A percentile compares a stretch with the other conserved stretches of the same genome.
Conservation (phyloP, 2,329 filamentous ascomycete species). For the Simplicillium aogashimaense region DNA sequence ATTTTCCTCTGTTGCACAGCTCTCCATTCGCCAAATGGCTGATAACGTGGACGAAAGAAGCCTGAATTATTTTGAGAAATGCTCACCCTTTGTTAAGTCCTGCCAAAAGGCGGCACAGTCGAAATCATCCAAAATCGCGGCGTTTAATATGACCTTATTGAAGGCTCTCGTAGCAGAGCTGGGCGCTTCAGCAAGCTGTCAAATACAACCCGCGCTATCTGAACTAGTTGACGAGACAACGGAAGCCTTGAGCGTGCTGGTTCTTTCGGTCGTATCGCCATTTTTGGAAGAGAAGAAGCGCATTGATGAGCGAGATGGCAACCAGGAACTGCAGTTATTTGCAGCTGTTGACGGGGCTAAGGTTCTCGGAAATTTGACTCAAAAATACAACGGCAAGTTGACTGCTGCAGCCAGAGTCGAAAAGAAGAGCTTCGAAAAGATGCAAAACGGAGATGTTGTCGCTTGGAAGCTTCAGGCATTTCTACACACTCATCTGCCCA, state of each 20-base stretch:
- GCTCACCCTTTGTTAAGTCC: conserved; percentile 9
- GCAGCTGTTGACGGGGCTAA: conserved; percentile 22
- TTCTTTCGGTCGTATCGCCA: conserved; percentile 14
- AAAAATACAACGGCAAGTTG: conserved; percentile 15
- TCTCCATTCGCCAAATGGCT: conserved; percentile 31
- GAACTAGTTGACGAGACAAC: conserved; percentile 14
- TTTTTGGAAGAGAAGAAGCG: conserved; percentile 20
- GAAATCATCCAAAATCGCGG: conserved; percentile 9
- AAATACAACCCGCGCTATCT: conserved; percentile 13
- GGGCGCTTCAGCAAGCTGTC: conserved; percentile 15
- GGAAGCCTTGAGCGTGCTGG: conserved; percentile 15
- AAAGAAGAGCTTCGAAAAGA: conserved; percentile 20
- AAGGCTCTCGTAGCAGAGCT: conserved; percentile 21
- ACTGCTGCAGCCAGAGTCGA: conserved; percentile 24
- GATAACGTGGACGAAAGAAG: conserved; percentile 32
- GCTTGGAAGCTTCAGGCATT: conserved; percentile 38
- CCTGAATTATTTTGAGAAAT: conserved; percentile 24
- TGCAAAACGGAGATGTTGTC: conserved; percentile 23
- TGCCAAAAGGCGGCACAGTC: background rate
- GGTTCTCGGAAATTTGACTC: conserved; percentile 12
- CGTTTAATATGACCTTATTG: conserved; percentile 21
- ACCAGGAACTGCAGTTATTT: conserved; percentile 17
- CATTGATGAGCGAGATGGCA: conserved; percentile 12
- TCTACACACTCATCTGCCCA: conserved; percentile 25
- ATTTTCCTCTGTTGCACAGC: conserved; percentile 19